Evolutionary conservation across 805 yeast species (phyloP).

Genomic region (Komagataella populi): DNA sequence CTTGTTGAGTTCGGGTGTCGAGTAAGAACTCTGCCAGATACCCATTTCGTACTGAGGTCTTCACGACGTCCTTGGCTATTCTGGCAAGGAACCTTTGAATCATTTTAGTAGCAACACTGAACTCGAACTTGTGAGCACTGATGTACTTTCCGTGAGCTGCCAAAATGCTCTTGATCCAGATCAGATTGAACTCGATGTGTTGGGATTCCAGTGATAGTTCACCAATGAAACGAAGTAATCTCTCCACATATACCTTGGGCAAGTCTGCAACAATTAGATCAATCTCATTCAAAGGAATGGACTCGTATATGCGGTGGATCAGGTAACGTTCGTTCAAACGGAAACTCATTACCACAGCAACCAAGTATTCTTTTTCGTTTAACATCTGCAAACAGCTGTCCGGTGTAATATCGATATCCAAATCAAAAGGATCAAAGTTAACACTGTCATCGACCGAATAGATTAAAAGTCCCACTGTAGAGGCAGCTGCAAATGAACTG

Average conservation of each 20-base stretch:
- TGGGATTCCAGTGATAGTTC: slow-evolving; percentile 53
- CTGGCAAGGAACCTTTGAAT: slow-evolving; percentile 65
- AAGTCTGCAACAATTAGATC: slow-evolving; percentile 50
- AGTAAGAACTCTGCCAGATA: slow-evolving; percentile 40
- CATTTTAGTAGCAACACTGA: slow-evolving; percentile 50
- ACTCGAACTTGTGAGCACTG: slow-evolving; percentile 43
- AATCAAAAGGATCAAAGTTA: slow-evolving; percentile 86
- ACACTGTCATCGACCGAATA: slow-evolving; percentile 66
- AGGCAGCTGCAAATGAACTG: slow-evolving; percentile 82
- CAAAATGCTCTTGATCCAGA: slow-evolving; percentile 67
- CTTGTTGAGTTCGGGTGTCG: slow-evolving; percentile 4
- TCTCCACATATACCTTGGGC: slow-evolving; percentile 65
- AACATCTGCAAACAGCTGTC: slow-evolving; percentile 53
- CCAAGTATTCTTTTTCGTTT: slow-evolving; percentile 46
- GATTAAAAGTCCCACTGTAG: slow-evolving; percentile 84
- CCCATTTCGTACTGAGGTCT: slow-evolving; percentile 36
- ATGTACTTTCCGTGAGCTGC: slow-evolving; percentile 70
- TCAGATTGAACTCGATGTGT: slow-evolving; percentile 71
- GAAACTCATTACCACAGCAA: slow-evolving; percentile 85
- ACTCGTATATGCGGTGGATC: slow-evolving; percentile 60
- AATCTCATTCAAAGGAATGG: slow-evolving; percentile 59
- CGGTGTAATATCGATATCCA: slow-evolving; percentile 88
- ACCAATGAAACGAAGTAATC: slow-evolving; percentile 58
- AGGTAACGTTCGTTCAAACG: slow-evolving; percentile 74
- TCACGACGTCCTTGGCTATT: slow-evolving; percentile 60